Conservation (phyloP, 1,139 yeast genomes). For the Taphrina flavorubra region DNA sequence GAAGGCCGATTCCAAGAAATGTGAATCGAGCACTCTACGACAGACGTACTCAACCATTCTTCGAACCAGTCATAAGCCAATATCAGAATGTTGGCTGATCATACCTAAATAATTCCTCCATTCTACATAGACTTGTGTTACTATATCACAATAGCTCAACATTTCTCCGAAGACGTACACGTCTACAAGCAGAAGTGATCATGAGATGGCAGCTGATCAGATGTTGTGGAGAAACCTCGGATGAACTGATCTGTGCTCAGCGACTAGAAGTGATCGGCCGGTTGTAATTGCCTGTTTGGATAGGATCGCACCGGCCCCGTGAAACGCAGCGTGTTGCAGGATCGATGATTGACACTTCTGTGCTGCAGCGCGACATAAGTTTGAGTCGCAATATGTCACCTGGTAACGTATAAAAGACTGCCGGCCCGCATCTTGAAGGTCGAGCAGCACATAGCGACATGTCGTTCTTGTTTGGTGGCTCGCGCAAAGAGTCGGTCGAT, state of each 20-base stretch:
- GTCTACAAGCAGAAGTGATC: not conserved
- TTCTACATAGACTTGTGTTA: too few species aligned
- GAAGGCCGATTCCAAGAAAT: slow-evolving; percentile 46
- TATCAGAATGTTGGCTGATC: too few species aligned
- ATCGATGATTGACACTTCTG: not conserved
- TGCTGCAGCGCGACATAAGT: too few species aligned
- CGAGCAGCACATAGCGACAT: not conserved
- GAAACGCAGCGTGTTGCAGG: slow-evolving; percentile 4
- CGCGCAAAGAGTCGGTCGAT: slow-evolving; percentile 32
- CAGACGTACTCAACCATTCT: too few species aligned
- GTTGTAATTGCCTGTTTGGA: not conserved
- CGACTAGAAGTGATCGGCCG: not conserved
- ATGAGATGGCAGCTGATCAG: not conserved
- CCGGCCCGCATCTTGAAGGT: too few species aligned
- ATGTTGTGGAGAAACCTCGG: not conserved
- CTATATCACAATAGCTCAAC: too few species aligned
- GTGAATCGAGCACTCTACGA: not conserved
- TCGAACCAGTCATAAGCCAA: too few species aligned
- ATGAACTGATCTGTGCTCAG: not conserved
- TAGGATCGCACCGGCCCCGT: slow-evolving; percentile 8
- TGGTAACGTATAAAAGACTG: too few species aligned
- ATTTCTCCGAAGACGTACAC: too few species aligned
- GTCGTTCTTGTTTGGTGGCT: slow-evolving; percentile 31
- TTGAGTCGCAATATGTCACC: too few species aligned
- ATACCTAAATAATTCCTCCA: too few species aligned